These are phyloP conservation scores for Chaetomium tenue DNA, from an alignment of 495 filamentous ascomycete species.

Conservation along the genomic window DNA sequence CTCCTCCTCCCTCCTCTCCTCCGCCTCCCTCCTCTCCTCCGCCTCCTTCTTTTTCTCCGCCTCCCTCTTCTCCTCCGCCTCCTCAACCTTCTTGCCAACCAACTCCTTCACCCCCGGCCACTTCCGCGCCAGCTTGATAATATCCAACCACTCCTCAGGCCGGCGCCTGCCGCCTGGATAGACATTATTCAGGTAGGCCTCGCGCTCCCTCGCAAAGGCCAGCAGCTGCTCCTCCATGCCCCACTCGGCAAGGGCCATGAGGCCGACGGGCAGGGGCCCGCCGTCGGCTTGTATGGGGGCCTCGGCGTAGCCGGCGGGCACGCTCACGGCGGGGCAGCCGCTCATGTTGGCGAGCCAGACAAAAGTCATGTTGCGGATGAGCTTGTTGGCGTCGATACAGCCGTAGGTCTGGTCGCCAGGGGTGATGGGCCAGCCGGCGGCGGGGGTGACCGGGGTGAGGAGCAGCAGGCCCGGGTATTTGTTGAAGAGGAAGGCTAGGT, in stretches of 20 bases:
- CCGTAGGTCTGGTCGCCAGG: constrained; percentile 58
- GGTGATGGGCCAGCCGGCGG: constrained; percentile 66
- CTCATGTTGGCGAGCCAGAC: constrained; percentile 82
- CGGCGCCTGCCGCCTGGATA: constrained; percentile 41
- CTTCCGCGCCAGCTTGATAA: constrained; percentile 35
- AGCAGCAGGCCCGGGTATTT: constrained; percentile 74
- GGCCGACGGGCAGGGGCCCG: constrained; percentile 61
- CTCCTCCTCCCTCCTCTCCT: background rate
- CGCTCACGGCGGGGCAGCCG: constrained; percentile 74
- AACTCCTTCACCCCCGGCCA: background rate
- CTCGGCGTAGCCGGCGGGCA: constrained; percentile 75
- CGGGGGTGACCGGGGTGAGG: constrained; percentile 74
- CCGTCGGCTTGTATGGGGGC: constrained; percentile 49
- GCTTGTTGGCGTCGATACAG: constrained; percentile 67
- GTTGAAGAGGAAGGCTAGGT: constrained; percentile 70
- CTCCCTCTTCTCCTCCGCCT: background rate
- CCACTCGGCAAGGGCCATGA: constrained; percentile 92
- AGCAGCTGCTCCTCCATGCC: constrained; percentile 77
- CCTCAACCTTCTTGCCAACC: background rate
- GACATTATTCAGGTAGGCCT: constrained; percentile 48
- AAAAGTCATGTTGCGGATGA: constrained; percentile 80
- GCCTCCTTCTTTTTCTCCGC: background rate
- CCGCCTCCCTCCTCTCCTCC: background rate
- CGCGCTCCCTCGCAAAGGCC: constrained; percentile 67
- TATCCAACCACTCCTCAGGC: constrained; percentile 46